Evolutionary conservation across 495 filamentous ascomycete species (phyloP).

Genomic region (Trichoderma erinaceum): DNA sequence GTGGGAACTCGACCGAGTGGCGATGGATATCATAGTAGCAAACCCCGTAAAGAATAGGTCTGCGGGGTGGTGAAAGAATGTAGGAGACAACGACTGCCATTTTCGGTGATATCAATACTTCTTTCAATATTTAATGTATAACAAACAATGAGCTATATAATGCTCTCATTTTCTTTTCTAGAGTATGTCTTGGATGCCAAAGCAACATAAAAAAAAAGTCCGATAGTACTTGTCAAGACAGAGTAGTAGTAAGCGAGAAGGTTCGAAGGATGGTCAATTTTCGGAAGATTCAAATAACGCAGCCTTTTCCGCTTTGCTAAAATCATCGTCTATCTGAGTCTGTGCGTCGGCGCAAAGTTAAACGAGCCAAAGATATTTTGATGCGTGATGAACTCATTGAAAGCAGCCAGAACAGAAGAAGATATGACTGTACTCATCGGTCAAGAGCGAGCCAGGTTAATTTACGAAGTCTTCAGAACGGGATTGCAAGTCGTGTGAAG

Average conservation of each 20-base stretch:
- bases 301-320: constrained; percentile 22
- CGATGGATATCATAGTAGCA: no score
- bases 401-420: background rate
- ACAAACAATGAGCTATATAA: no score
- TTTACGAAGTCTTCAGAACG: background rate
- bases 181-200: background rate
- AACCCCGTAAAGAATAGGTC: no score
- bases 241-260: background rate
- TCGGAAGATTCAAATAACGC: constrained; percentile 29
- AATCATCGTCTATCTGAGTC: background rate
- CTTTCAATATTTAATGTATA: no score
- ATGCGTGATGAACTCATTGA: background rate
- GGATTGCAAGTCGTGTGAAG: background rate
- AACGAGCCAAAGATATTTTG: background rate
- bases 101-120: no score
- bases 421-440: background rate
- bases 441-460: background rate
- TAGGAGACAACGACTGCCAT: no score
- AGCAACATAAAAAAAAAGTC: background rate
- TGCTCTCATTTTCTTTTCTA: background rate
- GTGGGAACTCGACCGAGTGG: no score
- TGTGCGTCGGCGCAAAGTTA: background rate
- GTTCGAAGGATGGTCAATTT: background rate
- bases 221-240: background rate
- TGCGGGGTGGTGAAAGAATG: no score